Evolutionary conservation across 371 early-diverging fungal species (phyloP), one percentile per base, ranked within the genome.

Genomic region (Basidiobolus heterosporus): DNA sequence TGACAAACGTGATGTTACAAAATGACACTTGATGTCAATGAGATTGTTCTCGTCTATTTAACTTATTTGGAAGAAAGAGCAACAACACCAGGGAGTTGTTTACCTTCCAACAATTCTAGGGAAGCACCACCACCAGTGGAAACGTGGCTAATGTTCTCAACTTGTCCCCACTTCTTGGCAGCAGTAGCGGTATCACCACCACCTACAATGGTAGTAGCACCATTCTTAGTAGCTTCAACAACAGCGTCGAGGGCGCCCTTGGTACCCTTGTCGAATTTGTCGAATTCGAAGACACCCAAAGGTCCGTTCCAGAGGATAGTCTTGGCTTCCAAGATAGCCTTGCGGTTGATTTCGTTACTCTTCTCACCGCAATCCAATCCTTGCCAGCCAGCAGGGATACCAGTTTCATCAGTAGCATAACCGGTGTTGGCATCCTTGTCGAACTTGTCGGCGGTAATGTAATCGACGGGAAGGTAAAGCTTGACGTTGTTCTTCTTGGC

Each of bases 161-260:
- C 89, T 50, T 78, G 69, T 48, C 67, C 65, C 74, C 84, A 88
- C 61, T 92, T 82, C 49, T 90, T 82, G 48, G 86, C 95, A 64
- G 94, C 97, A 38, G 97, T 93, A 46, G 96, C 93, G 43, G 98
- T 96, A 65, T 98, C 98, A 62, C 98, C 99, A 52, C 99, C 99
- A 53, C 91, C 93, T 37, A 70, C 63, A 48, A 85, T 79, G 47
- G 80, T 70, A 24, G 66, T 70, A 43, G 82, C 71, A 58, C 82
- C 85, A 17, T 78, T 66, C 38, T 76, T 62, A 48, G 92, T 89
- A 38, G 90, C 88, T 49, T 74, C 69, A 44, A 87, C 78, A 47
- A 88, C 83, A 36, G 90, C 91, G 44, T 88, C 81, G 55, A 94
- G 67, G 38, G 84, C 69, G 18, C 70, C 54, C 64, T 80, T 83